Evolutionary conservation across 2,329 filamentous ascomycete species (phyloP).

Genomic region (Macrophomina pseudophaseolina): DNA sequence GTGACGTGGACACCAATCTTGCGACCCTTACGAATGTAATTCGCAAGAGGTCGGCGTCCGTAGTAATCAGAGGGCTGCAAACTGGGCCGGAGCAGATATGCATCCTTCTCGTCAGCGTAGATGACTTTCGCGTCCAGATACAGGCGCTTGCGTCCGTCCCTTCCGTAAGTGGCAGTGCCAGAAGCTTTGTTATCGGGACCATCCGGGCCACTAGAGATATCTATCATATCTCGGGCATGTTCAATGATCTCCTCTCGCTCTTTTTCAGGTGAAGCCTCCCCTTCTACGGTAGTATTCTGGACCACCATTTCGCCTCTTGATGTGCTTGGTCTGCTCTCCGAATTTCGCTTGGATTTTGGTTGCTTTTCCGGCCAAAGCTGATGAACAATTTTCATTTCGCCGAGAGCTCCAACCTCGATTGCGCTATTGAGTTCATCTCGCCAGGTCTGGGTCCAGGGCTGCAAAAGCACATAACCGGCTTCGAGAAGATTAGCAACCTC

Average conservation of each 20-base stretch:
- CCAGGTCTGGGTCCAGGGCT: conserved; percentile 92
- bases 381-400: conserved; percentile 89
- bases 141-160: conserved; percentile 57
- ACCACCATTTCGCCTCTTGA: conserved; percentile 37
- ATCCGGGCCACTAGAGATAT: conserved; percentile 52
- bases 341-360: conserved; percentile 58
- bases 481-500: conserved; percentile 90
- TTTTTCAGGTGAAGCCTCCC: conserved; percentile 42
- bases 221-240: conserved; percentile 53
- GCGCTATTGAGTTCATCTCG: conserved; percentile 88
- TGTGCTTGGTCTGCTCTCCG: conserved; percentile 49
- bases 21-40: conserved; percentile 79
- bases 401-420: conserved; percentile 83
- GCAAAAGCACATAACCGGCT: conserved; percentile 83
- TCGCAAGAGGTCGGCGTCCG: conserved; percentile 77
- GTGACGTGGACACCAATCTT: conserved; percentile 87
- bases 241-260: conserved; percentile 51
- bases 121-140: conserved; percentile 83
- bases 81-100: conserved; percentile 85
- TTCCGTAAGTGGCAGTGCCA: conserved; percentile 48
- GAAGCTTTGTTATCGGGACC: conserved; percentile 56
- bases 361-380: conserved; percentile 76
- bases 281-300: conserved; percentile 6
- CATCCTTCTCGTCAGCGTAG: conserved; percentile 77
- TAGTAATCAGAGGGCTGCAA: conserved; percentile 85